Evolutionary conservation across 2,329 filamentous ascomycete genomes (phyloP), one percentile per base, ranked within the genome.

Genomic region (Paecilomyces niveus): DNA sequence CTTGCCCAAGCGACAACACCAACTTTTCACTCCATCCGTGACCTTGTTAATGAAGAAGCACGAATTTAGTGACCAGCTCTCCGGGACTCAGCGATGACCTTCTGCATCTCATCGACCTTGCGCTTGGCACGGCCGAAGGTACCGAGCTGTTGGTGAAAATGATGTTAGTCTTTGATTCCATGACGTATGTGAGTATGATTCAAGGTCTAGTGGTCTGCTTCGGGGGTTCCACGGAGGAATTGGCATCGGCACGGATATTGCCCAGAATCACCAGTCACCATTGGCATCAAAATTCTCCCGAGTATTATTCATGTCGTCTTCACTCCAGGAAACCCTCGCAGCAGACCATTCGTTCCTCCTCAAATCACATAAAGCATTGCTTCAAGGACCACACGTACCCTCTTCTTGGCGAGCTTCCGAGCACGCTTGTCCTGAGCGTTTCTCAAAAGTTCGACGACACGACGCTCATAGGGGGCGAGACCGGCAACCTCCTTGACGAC

Each of bases 361-460:
- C n/a, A 45, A 50, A 54, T 55, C 24, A 13, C 18, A 32, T 33
- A 45, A 33, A 33, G n/a, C 35, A 45, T 21, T n/a, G n/a, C n/a
- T 9, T 45, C 15, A 56, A 50, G 59, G 26, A 57, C 18, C 15
- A 58, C 61, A 85, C 89, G 70, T 86, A 93, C 89, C 81, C 93
- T 88, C 90, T 96, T 97, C 92, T 97, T 97, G 75, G 93, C 93
- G 76, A 97, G 90, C 89, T 97, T 97, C 73, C 93, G 87, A 75
- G 93, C 93, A 81, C 93, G 91, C 90, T 97, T 97, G 83, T 99
- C 94, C 85, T 96, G 95, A 84, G 86, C 89, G 89, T 99, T 99
- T 75, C 94, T 91, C 81, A 99, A 89, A 78, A 99, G 84, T 87
- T 99, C 94, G 78, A 99, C 96, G 72, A 99, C 90, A 77, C 94